These are phyloP conservation scores for Trametes pubescens DNA, from an alignment of 1,284 basidiomycete species.

Conservation along the genomic window DNA sequence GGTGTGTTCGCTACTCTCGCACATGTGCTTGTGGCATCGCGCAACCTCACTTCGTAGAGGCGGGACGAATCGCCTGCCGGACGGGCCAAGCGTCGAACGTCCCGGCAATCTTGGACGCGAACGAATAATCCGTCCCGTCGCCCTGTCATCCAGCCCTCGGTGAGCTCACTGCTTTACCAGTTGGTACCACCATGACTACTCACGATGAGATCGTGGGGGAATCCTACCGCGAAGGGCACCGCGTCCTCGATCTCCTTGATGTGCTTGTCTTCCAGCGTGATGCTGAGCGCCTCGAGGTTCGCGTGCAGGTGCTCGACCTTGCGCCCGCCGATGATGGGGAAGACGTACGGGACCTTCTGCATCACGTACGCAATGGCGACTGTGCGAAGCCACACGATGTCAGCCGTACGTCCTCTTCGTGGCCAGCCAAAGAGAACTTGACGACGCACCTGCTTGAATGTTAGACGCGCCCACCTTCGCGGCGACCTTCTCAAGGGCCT, in stretches of 20 bases:
- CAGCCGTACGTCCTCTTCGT: no score
- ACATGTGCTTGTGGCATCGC: no score
- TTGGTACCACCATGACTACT: constrained; percentile 26
- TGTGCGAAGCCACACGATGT: no score
- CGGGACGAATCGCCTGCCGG: constrained; percentile 3
- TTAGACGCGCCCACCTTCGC: constrained; percentile 33
- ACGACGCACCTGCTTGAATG: constrained; percentile 44
- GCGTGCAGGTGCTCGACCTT: constrained; percentile 55
- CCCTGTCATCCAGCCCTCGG: not conserved
- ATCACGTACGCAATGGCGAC: constrained; percentile 35
- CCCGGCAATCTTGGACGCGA: not conserved
- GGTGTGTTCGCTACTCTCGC: no score
- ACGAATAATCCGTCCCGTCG: not conserved
- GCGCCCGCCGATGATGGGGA: constrained; percentile 47
- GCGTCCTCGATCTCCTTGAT: constrained; percentile 51
- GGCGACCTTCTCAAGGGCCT: constrained; percentile 36
- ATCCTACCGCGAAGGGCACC: constrained; percentile 50
- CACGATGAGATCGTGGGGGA: constrained; percentile 50
- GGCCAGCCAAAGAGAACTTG: constrained; percentile 40
- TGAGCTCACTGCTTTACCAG: no score
- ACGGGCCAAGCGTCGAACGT: not conserved
- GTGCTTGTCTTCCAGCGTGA: constrained; percentile 50
- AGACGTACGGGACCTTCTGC: constrained; percentile 10
- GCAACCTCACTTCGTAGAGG: not conserved
- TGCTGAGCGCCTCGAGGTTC: constrained; percentile 55